Evolutionary conservation across 495 filamentous ascomycete species (phyloP).

Genomic region (Clohesyomyces aquaticus): DNA sequence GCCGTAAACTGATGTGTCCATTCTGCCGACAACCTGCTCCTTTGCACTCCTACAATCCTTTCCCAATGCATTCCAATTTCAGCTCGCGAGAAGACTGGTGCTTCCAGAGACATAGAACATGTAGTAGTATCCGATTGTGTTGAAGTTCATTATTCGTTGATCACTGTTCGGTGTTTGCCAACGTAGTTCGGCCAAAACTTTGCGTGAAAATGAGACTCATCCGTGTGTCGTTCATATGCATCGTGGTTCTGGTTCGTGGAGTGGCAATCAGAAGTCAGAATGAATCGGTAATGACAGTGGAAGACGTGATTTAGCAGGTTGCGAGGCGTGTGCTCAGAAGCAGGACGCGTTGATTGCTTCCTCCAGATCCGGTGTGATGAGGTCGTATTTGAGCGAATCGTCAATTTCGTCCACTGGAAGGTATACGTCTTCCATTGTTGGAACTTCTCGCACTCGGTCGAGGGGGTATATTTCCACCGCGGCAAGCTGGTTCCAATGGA

Average conservation of each 20-base stretch:
- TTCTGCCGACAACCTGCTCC: too few species aligned
- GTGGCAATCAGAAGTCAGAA: neutral
- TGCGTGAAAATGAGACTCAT: neutral
- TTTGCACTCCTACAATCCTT: too few species aligned
- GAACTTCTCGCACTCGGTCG: conserved; percentile 27
- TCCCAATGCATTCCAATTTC: too few species aligned
- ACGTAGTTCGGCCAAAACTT: neutral
- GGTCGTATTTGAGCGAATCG: conserved; percentile 21
- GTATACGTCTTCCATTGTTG: conserved; percentile 33
- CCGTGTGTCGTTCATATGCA: neutral
- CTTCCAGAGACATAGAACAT: neutral
- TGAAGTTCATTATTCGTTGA: neutral
- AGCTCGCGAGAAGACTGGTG: neutral
- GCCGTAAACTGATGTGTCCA: too few species aligned
- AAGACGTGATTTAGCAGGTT: too few species aligned
- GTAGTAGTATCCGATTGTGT: neutral
- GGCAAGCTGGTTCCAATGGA: conserved; percentile 33
- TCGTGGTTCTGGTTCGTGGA: neutral
- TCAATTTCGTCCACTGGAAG: conserved; percentile 41
- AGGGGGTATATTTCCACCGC: conserved; percentile 19
- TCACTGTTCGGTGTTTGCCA: too few species aligned
- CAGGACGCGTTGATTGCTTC: conserved; percentile 26
- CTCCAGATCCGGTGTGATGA: conserved; percentile 30
- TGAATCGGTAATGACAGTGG: neutral
- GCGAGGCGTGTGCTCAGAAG: neutral